These are phyloP conservation scores for Aspergillus nomiae DNA, from an alignment of 2,329 filamentous ascomycete genomes.

Conservation along the genomic window DNA sequence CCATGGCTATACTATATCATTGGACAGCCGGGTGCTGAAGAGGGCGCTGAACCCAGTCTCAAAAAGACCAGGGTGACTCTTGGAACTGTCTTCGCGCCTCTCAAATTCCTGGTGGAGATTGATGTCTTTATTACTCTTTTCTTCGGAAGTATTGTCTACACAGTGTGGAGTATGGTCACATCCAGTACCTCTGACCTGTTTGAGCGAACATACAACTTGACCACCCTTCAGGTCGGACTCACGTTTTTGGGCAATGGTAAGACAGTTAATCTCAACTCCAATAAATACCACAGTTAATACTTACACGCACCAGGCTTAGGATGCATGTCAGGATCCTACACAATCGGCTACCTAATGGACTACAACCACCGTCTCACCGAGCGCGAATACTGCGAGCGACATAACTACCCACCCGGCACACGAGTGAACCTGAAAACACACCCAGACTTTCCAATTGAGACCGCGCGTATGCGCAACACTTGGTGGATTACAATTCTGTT, in stretches of 20 bases:
- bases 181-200: neutral
- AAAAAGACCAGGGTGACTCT: neutral
- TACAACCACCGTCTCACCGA: neutral
- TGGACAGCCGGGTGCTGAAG: neutral
- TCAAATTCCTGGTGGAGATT: neutral
- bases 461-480: neutral
- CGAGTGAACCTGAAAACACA: neutral
- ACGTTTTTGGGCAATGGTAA: neutral
- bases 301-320: neutral
- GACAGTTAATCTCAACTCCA: neutral
- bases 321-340: neutral
- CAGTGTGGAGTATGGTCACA: neutral
- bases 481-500: neutral
- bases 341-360: neutral
- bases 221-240: neutral
- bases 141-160: neutral
- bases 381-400: neutral
- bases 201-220: neutral
- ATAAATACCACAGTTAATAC: neutral
- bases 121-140: neutral
- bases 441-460: neutral
- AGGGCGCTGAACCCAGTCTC: neutral
- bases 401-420: neutral
- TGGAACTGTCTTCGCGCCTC: neutral
- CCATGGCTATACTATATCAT: neutral